Conservation (phyloP, 169 alveolate genomes). For the Eimeria necatrix region DNA sequence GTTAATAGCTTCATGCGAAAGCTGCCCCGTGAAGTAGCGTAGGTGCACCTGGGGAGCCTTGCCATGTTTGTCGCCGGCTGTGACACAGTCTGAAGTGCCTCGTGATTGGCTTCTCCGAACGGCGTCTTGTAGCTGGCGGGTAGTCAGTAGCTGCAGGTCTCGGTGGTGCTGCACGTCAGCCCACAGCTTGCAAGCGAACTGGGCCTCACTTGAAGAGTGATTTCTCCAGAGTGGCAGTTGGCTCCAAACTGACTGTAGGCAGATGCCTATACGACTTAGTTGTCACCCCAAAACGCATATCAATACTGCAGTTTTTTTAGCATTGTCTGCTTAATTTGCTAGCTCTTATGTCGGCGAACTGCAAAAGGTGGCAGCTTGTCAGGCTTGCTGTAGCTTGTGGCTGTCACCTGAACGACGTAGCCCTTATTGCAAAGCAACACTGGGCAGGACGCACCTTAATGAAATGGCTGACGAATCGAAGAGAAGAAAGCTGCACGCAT, state of each 20-base stretch:
- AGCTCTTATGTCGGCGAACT: no score
- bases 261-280: no score
- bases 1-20: slow-evolving; percentile 67
- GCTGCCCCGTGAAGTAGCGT: slow-evolving; percentile 75
- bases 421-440: no score
- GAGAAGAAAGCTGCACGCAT: slow-evolving; percentile 35
- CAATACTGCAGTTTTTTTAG: no score
- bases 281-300: no score
- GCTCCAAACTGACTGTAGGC: not conserved
- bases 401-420: not conserved
- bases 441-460: slow-evolving; percentile 15
- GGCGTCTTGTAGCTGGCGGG: slow-evolving; percentile 70
- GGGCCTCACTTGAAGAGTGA: slow-evolving; percentile 18
- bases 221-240: slow-evolving; percentile 10
- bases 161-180: slow-evolving; percentile 76
- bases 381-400: not conserved
- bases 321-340: no score
- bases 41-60: slow-evolving; percentile 59
- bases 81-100: not conserved
- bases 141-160: slow-evolving; percentile 66
- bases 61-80: not conserved
- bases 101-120: not conserved
- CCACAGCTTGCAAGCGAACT: slow-evolving; percentile 39
- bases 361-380: not conserved
- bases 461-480: slow-evolving; percentile 69